Percentiles rank a stretch among this genome's conserved stretches.
These are phyloP conservation scores for Nicotiana rustica DNA, from an alignment of 305 asterid genomes.

Conservation along the genomic window DNA sequence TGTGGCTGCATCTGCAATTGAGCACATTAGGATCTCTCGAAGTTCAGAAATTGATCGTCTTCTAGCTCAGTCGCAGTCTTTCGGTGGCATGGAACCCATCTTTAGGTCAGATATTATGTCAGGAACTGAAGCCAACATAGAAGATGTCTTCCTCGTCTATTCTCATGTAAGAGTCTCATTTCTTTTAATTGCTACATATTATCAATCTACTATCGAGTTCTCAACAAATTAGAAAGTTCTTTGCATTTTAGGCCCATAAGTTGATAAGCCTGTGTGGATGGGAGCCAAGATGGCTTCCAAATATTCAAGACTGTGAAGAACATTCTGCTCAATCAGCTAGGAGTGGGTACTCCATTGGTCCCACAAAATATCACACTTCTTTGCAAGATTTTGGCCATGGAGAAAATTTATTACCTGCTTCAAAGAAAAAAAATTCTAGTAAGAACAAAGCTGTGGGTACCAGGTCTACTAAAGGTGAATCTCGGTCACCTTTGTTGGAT, in stretches of 20 bases:
- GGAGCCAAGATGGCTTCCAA: conserved; percentile 99
- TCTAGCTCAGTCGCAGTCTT: conserved; percentile 69
- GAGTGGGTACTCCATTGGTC: conserved; percentile 84
- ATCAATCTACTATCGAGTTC: conserved; percentile 26
- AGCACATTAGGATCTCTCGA: conserved; percentile 75
- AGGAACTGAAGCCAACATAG: conserved; percentile 70
- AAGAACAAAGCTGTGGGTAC: conserved; percentile 58
- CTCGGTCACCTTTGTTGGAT: conserved; percentile 92
- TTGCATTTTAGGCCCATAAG: conserved; percentile 81
- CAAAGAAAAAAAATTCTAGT: conserved; percentile 58
- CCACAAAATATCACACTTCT: conserved; percentile 65
- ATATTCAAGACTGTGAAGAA: conserved; percentile 98
- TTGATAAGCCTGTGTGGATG: conserved; percentile 98
- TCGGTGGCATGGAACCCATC: conserved; percentile 74
- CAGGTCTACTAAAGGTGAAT: conserved; percentile 72
- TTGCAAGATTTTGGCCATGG: conserved; percentile 81
- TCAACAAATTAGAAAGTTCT: conserved; percentile 19
- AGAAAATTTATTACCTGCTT: conserved; percentile 80
- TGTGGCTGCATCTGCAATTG: conserved; percentile 83
- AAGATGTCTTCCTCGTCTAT: conserved; percentile 70
- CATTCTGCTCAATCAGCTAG: conserved; percentile 98
- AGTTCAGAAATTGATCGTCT: conserved; percentile 87
- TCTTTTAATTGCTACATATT: conserved; percentile 32
- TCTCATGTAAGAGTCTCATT: conserved; percentile 69
- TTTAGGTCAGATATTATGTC: conserved; percentile 67